These are phyloP conservation scores for Fusarium succisae DNA, from an alignment of 2,329 filamentous ascomycete species.

Conservation along the genomic window DNA sequence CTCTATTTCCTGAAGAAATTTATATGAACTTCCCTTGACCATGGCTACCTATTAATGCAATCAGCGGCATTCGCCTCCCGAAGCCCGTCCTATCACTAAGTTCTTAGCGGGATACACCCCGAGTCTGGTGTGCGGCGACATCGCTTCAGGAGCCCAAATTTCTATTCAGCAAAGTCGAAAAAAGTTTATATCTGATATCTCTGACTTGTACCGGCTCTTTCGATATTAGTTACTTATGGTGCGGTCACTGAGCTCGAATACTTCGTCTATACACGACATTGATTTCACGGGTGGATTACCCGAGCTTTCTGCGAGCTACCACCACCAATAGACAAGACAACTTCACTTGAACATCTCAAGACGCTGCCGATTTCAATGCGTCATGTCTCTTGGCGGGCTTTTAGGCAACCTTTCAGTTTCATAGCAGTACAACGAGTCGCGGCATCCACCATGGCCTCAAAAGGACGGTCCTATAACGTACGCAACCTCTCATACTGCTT, in stretches of 20 bases:
- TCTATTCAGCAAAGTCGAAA: background rate
- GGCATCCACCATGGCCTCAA: constrained; percentile 43
- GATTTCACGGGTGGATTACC: constrained; percentile 35
- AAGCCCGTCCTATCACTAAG: constrained; percentile 1
- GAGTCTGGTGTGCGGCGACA: constrained; percentile 3
- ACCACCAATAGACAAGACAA: constrained; percentile 1
- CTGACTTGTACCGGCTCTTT: background rate
- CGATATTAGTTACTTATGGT: background rate
- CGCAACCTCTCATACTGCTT: background rate
- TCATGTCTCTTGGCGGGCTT: constrained; percentile 45
- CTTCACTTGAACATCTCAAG: constrained; percentile 3
- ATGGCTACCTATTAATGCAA: background rate
- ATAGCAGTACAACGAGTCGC: constrained; percentile 21
- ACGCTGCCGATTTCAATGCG: constrained; percentile 43
- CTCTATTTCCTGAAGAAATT: background rate
- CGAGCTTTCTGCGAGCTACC: constrained; percentile 40
- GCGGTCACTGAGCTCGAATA: background rate
- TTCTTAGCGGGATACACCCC: constrained; percentile 24
- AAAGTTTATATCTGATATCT: background rate
- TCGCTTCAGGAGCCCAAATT: constrained; percentile 6
- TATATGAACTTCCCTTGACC: background rate
- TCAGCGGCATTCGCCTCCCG: constrained; percentile 22
- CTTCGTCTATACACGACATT: background rate
- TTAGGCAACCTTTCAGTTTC: constrained; percentile 33
- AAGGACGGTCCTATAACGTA: constrained; percentile 49